Conservation (phyloP, 2,329 filamentous ascomycete genomes). For the Botrytis galanthina region DNA sequence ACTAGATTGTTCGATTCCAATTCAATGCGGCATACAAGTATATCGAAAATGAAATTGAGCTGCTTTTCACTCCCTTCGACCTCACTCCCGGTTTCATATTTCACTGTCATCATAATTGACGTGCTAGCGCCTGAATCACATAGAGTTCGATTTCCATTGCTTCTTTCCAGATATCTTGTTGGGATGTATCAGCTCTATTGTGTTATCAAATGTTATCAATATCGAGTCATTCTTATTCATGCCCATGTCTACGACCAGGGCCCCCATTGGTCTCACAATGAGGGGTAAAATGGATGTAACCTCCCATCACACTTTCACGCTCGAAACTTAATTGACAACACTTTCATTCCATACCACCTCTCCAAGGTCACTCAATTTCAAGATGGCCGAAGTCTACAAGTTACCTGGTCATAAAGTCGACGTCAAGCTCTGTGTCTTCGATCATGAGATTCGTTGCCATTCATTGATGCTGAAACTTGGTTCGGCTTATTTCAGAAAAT, state of each 20-base stretch:
- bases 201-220: too few species aligned
- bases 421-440: neutral
- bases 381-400: neutral
- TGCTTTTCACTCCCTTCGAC: neutral
- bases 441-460: neutral
- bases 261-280: neutral
- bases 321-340: neutral
- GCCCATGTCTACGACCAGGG: neutral
- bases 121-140: neutral
- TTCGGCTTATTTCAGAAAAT: neutral
- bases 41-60: neutral
- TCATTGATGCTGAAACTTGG: neutral
- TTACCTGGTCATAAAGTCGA: neutral
- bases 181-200: neutral
- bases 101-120: neutral
- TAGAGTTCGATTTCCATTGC: neutral
- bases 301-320: neutral
- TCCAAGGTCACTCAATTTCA: neutral
- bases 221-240: neutral
- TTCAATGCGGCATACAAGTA: neutral
- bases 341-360: neutral
- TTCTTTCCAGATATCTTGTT: neutral
- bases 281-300: neutral
- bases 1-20: too few species aligned
- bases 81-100: neutral